These are phyloP conservation scores for Cladosporium sp. DNA, from an alignment of 2,329 filamentous ascomycete species.

Conservation along the genomic window DNA sequence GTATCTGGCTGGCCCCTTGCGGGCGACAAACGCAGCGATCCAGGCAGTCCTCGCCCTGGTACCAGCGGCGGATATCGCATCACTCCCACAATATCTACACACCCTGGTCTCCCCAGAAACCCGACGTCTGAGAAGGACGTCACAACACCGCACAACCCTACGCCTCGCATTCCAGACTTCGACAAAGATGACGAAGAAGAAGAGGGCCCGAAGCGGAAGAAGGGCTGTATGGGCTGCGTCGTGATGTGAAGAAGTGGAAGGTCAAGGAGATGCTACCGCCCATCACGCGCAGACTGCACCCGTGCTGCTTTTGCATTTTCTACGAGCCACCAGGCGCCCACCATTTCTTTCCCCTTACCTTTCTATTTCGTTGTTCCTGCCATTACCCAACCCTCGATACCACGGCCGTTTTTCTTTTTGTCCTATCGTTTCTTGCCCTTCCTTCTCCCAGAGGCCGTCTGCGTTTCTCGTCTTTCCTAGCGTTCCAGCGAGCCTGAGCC, in stretches of 20 bases:
- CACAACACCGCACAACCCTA: conserved; percentile 31
- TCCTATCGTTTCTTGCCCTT: not conserved
- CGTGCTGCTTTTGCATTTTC: not conserved
- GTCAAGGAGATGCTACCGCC: not conserved
- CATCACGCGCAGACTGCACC: not conserved
- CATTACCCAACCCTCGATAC: conserved; percentile 4
- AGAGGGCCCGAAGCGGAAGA: conserved; percentile 45
- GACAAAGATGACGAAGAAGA: conserved; percentile 45
- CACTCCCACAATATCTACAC: conserved; percentile 37
- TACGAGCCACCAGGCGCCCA: not conserved
- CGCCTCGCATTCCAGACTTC: conserved; percentile 49
- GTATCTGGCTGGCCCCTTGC: conserved; percentile 22
- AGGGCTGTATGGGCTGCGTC: conserved; percentile 63
- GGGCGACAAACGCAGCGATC: conserved; percentile 20
- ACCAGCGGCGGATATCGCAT: conserved; percentile 43
- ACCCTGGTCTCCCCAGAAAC: conserved; percentile 20
- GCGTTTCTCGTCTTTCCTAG: not conserved
- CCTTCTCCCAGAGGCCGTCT: not conserved
- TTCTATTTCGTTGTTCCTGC: not conserved
- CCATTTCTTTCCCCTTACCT: not conserved
- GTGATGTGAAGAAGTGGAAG: conserved; percentile 55
- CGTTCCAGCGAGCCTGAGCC: conserved; percentile 5
- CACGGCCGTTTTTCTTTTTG: conserved; percentile 9
- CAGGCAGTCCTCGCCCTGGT: conserved; percentile 28
- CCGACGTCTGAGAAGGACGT: conserved; percentile 11